Base-by-base conservation (phyloP, 129 eudicot species). In the Ambrosia artemisiifolia region DNA sequence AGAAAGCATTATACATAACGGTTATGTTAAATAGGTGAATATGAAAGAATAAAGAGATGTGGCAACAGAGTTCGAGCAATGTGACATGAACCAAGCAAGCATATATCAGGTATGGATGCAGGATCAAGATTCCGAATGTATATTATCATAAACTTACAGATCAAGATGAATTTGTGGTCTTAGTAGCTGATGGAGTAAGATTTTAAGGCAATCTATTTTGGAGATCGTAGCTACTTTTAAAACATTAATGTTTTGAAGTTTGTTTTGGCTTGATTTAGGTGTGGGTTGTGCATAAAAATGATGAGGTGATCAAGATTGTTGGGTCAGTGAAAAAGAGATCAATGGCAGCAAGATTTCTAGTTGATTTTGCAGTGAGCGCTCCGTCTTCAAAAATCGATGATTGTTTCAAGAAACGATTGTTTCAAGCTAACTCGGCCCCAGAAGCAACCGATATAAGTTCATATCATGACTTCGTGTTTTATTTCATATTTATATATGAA, bases 151-250 rank as follows among this genome's bases (percentile, higher is more conserved):
- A 78, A 76, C 86, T 88, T 36, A 84, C 93, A 0, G 70, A 74
- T 3, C 73, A 72, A 77, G 97, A 88, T 56, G 97, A 92, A 36
- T 92, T 92, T 13, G 79, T 88, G 3, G 91, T 92, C 75, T 76
- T 86, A 72, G 97, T 93, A 42, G 80, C 97, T 2, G 97, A 88
- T 50, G 97, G 97, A 85, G 97, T 91, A 86, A 80, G 83, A 46
- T 46, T 46, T 46, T 14, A 10, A 4, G 51, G 11, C 3, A 46
- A 46, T 46, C 3, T 2, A 4, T 44, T 44, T 10, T 44, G 10
- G 12, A 10, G 49, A 44, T 44, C 3, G 14, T 2, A 46, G 13
- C 11, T 46, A 11, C 47, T 42, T 44, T 44, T 11, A 44, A 42
- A 44, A 44, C 43, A 38, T 38, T 46, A 46, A 46, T 11, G 51